Evolutionary conservation across 2,329 filamentous ascomycete species (phyloP), one percentile per base, ranked within the genome.

Genomic region (Fusarium heterosporum): DNA sequence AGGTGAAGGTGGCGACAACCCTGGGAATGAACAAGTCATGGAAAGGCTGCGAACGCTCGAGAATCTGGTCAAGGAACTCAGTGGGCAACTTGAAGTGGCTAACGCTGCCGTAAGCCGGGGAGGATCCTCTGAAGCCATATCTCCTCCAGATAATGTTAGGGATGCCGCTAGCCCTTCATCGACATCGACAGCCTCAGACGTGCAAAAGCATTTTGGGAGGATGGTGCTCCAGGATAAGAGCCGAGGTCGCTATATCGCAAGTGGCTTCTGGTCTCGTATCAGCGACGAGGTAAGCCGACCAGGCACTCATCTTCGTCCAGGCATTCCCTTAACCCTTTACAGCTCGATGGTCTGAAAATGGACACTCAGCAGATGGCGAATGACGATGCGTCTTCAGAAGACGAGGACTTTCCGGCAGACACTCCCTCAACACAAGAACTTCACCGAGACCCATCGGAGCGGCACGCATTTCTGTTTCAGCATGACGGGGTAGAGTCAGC

Each of bases 191-290:
- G n/a, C 61, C 1, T 68, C 65, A 4, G 65, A 63, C 1, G 61
- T 82, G 10, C 78, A 81, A 26, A 77, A 78, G 17, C 75, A 80
- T 13, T 83, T 85, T 59, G 84, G 84, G 3, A 77, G 83, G 45
- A 68, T 86, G 38, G 80, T 85, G 4, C 68, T 85, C 3, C 75
- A 80, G 28, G 82, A 85, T 68, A 66, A 74, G 9, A 79, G 71
- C 8, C 75, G 73, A 13, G 82, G 78, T 36, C 79, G 80, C 14
- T 87, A 87, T 68, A 74, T 87, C 12, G 82, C 82, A 55, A 85
- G 78, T 61, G 81, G 81, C 14, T 87, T 87, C 66, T 87, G 85
- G 84, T 84, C 84, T 4, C 80, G 80, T 1, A 79, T 87, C n/a
- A 83, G 82, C 51, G 83, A 87, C 45, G 85, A 87, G 79, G 83